Percentiles rank a stretch among this genome's conserved stretches.
Evolutionary conservation across 768 basidiomycete genomes (phyloP).

Genomic region (Psilocybe subaeruginosa): DNA sequence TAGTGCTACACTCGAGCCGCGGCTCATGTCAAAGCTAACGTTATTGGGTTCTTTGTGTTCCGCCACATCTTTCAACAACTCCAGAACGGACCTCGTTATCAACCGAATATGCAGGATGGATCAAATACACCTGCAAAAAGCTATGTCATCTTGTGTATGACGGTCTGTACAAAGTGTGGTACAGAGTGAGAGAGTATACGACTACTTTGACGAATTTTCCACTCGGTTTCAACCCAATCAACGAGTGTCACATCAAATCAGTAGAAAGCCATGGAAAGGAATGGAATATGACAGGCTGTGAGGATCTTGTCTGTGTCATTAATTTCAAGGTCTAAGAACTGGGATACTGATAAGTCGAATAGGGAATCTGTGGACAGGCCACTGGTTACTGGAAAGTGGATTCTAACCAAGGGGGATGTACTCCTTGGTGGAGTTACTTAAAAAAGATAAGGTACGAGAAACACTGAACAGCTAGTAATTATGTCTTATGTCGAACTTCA

Average conservation of each 20-base stretch:
- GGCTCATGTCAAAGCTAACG: no score
- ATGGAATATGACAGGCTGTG: slow-evolving; percentile 13
- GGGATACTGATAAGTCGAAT: not conserved
- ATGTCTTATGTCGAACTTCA: not conserved
- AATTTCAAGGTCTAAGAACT: not conserved
- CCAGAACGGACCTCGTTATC: not conserved
- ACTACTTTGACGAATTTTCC: slow-evolving; percentile 16
- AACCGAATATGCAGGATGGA: not conserved
- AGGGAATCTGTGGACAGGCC: slow-evolving; percentile 17
- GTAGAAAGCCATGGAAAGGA: slow-evolving; percentile 13
- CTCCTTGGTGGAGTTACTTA: no score
- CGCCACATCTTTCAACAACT: no score
- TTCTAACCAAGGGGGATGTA: no score
- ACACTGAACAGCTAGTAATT: not conserved
- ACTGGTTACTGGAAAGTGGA: no score
- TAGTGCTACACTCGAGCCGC: no score
- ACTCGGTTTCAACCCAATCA: not conserved
- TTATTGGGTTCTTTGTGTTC: no score
- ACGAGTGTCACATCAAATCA: no score
- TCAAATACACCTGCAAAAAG: not conserved
- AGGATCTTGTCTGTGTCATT: slow-evolving; percentile 8
- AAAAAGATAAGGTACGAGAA: slow-evolving; percentile 6
- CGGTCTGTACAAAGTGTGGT: not conserved
- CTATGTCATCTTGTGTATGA: not conserved
- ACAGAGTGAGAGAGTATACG: slow-evolving; percentile 21